Conservation (phyloP, 2,329 filamentous ascomycete species). For the Colletotrichum lindemuthianum region DNA sequence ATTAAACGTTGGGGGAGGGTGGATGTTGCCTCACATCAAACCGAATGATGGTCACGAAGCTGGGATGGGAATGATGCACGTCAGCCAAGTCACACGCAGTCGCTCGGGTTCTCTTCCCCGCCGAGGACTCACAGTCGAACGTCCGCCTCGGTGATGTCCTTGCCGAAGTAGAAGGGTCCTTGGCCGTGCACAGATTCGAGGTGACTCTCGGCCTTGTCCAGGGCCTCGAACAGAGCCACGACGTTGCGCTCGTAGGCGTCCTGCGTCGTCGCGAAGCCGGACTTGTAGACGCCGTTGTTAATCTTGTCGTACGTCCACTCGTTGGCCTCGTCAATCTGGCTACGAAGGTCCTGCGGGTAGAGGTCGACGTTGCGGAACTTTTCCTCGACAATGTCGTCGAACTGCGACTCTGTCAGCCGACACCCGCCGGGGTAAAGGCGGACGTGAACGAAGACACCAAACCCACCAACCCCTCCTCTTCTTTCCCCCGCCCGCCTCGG, state of each 20-base stretch:
- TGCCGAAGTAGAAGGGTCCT: slow-evolving; percentile 78
- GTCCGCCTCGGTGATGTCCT: slow-evolving; percentile 82
- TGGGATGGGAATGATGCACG: slow-evolving; percentile 40
- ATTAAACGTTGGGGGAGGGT: not conserved
- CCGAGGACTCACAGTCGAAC: slow-evolving; percentile 67
- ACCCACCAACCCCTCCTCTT: too few species aligned
- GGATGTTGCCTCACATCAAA: slow-evolving; percentile 64
- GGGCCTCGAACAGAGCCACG: slow-evolving; percentile 74
- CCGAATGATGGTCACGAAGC: slow-evolving; percentile 75
- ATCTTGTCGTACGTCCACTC: slow-evolving; percentile 82
- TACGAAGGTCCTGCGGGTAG: slow-evolving; percentile 72
- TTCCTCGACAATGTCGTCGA: slow-evolving; percentile 75
- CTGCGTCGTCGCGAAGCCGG: slow-evolving; percentile 86
- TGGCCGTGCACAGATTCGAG: slow-evolving; percentile 54
- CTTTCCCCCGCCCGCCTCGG: too few species aligned
- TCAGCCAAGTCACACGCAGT: slow-evolving; percentile 25
- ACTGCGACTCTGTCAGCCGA: slow-evolving; percentile 50
- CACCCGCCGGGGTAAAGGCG: not conserved
- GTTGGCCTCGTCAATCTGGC: slow-evolving; percentile 79
- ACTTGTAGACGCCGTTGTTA: slow-evolving; percentile 79
- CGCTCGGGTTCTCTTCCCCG: too few species aligned
- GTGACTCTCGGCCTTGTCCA: slow-evolving; percentile 81
- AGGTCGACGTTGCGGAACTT: slow-evolving; percentile 71
- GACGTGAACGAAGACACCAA: not conserved
- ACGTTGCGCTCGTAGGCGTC: slow-evolving; percentile 84